A percentile compares a stretch with the other conserved stretches of the same genome.
Conservation (phyloP, 2,329 filamentous ascomycete genomes). For the Eutypa lata region DNA sequence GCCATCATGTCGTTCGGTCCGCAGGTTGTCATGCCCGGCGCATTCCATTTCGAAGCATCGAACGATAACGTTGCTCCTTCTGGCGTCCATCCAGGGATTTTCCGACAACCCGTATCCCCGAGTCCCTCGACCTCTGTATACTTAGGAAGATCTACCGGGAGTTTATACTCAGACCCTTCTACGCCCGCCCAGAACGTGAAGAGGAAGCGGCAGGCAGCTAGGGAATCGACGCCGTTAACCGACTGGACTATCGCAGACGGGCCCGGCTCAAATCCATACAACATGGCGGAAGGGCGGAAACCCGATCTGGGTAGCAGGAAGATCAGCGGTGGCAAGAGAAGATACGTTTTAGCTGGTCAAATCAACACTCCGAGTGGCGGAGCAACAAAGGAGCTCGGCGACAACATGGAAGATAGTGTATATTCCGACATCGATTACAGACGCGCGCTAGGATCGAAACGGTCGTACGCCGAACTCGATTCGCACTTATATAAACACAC, state of each 20-base stretch:
- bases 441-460: slow-evolving; percentile 48
- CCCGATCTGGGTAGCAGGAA: slow-evolving; percentile 11
- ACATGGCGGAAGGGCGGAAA: slow-evolving; percentile 19
- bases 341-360: slow-evolving; percentile 53
- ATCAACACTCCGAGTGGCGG: slow-evolving; percentile 45
- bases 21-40: slow-evolving; percentile 31
- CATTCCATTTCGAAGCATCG: slow-evolving; percentile 27
- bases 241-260: slow-evolving; percentile 26
- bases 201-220: slow-evolving; percentile 41
- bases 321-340: slow-evolving; percentile 20
- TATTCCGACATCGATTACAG: slow-evolving; percentile 58
- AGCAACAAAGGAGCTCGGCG: slow-evolving; percentile 24
- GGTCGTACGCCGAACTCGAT: slow-evolving; percentile 35
- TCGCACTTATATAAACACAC: slow-evolving; percentile 25
- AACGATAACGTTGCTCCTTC: slow-evolving; percentile 20
- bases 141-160: slow-evolving; percentile 36
- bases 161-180: slow-evolving; percentile 34
- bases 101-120: slow-evolving; percentile 43
- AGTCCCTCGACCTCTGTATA: slow-evolving; percentile 36
- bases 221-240: slow-evolving; percentile 31
- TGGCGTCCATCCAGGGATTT: slow-evolving; percentile 43
- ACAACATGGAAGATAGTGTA: slow-evolving; percentile 47
- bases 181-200: slow-evolving; percentile 35
- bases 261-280: slow-evolving; percentile 25
- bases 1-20: slow-evolving; percentile 27